Percentiles rank a stretch among this genome's conserved stretches.
These are phyloP conservation scores for Salmacisia buchloeana DNA, from an alignment of 1,284 basidiomycete species.

Conservation along the genomic window DNA sequence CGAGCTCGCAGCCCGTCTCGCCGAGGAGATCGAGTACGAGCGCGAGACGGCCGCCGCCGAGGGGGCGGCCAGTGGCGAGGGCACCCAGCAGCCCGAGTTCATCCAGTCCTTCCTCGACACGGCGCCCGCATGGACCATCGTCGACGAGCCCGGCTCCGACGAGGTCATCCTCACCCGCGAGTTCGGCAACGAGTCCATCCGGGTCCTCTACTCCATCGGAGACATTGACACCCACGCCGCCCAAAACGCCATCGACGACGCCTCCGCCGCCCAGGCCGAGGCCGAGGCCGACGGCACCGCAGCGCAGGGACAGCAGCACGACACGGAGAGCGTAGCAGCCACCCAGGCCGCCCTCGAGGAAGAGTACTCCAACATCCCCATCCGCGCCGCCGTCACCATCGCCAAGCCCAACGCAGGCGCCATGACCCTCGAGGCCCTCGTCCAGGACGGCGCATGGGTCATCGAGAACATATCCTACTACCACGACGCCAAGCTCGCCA, in stretches of 20 bases:
- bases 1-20: slow-evolving; percentile 67
- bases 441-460: slow-evolving; percentile 68
- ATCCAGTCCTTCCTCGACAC: slow-evolving; percentile 68
- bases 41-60: slow-evolving; percentile 55
- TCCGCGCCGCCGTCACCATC: slow-evolving; percentile 73
- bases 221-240: slow-evolving; percentile 40
- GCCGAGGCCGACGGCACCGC: neutral
- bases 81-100: slow-evolving; percentile 62
- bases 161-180: slow-evolving; percentile 74
- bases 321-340: slow-evolving; percentile 54
- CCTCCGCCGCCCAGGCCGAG: slow-evolving; percentile 41
- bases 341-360: slow-evolving; percentile 48
- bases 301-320: slow-evolving; percentile 43
- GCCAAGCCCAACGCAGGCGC: slow-evolving; percentile 59
- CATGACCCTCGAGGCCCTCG: slow-evolving; percentile 44
- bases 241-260: slow-evolving; percentile 18
- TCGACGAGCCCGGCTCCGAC: slow-evolving; percentile 69
- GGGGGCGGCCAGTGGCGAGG: slow-evolving; percentile 8
- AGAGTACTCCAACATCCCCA: slow-evolving; percentile 55
- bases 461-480: slow-evolving; percentile 88
- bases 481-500: slow-evolving; percentile 66
- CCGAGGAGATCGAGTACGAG: slow-evolving; percentile 81
- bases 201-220: slow-evolving; percentile 41
- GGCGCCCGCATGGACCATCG: slow-evolving; percentile 69
- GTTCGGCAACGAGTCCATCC: slow-evolving; percentile 76